Evolutionary conservation across 345 rosid species (phyloP), one percentile per base, ranked within the genome.

Genomic region (Gossypioides kirkii): DNA sequence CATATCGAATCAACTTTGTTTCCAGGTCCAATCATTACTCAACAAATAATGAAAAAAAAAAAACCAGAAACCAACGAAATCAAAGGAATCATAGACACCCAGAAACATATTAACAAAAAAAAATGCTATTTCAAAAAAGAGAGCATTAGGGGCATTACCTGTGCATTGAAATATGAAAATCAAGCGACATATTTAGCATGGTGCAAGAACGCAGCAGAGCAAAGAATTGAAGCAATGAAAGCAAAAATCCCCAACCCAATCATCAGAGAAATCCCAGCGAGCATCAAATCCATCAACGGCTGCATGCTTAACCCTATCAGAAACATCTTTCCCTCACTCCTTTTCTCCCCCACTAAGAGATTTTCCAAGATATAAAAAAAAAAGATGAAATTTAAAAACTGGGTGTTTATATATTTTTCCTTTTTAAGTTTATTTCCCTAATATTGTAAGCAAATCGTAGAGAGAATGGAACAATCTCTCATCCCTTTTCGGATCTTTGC

Each of bases 191-290:
- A 72, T 85, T 82, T 91, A 81, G 82, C 86, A 77, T 91, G 88
- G 80, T 84, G 85, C 70, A 90, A 63, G 87, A 94, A 94, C 74
- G 97, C 96, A 53, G 84, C 90, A 49, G 88, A 87, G 79, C 98
- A 94, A 60, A 94, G 90, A 58, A 94, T 64, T 55, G 87, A 80
- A 68, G 96, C 86, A 50, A 89, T 82, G 76, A 89, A 80, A 58
- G 88, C 82, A 80, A 91, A 94, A 76, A 91, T 76, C 8, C 91
- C 91, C 52, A 91, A 81, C 26, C 97, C 96, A 61, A 94, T 77
- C 82, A 81, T 71, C 25, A 94, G 77, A n/a, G 96, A 94, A 74
- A 91, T 70, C 62, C 91, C 93, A 5, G 97, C 97, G 59, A 94
- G 85, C 61, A 77, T 73, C 77, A 90, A 74, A 87, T 94, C 98